Conservation (phyloP, 2,329 filamentous ascomycete genomes). For the Amesomyces nigricolor region DNA sequence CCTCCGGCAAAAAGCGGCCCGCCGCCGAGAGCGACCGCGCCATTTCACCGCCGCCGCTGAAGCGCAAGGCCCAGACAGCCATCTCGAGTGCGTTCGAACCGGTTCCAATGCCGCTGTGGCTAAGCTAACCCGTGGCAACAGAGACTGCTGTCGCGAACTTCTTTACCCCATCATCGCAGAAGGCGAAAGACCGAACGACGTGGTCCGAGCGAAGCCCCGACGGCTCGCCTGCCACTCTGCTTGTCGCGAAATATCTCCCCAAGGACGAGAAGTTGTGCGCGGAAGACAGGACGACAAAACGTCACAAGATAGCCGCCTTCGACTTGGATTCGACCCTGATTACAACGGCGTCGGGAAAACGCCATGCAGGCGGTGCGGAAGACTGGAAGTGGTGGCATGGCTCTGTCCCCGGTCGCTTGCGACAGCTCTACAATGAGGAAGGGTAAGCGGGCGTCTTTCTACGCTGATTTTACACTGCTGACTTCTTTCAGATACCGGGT, state of each 20-base stretch:
- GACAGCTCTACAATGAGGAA: slow-evolving; percentile 59
- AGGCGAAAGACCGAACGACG: slow-evolving; percentile 65
- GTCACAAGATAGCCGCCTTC: slow-evolving; percentile 64
- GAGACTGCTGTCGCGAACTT: slow-evolving; percentile 72
- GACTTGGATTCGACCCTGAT: slow-evolving; percentile 87
- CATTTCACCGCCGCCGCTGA: slow-evolving; percentile 49
- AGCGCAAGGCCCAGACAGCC: slow-evolving; percentile 47
- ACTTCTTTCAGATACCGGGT: slow-evolving; percentile 57
- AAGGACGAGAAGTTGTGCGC: slow-evolving; percentile 26
- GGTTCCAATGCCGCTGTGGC: not conserved
- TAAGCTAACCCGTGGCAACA: slow-evolving; percentile 29
- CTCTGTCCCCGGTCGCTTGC: slow-evolving; percentile 61
- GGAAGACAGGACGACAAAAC: slow-evolving; percentile 31
- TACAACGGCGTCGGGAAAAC: slow-evolving; percentile 71
- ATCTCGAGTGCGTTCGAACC: slow-evolving; percentile 42
- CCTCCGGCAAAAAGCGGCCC: slow-evolving; percentile 22
- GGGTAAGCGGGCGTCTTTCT: slow-evolving; percentile 44
- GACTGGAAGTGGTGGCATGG: slow-evolving; percentile 96
- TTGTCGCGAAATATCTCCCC: slow-evolving; percentile 67
- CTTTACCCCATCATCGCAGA: slow-evolving; percentile 82
- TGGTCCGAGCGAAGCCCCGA: slow-evolving; percentile 63
- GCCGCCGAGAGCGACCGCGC: slow-evolving; percentile 32
- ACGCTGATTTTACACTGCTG: not conserved
- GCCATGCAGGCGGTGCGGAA: slow-evolving; percentile 60
- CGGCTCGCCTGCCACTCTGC: slow-evolving; percentile 51